These are phyloP conservation scores for Neonectria sp. DNA, from an alignment of 2,329 filamentous ascomycete genomes.

Conservation along the genomic window DNA sequence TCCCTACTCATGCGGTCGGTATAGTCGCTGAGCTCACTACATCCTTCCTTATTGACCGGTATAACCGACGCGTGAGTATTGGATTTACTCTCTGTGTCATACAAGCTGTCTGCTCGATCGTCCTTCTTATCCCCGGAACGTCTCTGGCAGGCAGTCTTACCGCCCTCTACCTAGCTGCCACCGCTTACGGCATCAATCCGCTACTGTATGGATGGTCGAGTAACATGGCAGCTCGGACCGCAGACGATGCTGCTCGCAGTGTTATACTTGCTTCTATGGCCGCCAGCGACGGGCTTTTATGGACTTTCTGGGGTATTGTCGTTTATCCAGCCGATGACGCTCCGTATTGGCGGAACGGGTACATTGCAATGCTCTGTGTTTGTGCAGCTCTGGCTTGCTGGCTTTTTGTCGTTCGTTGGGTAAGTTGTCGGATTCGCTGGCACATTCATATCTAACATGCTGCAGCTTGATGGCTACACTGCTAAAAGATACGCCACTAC, in stretches of 20 bases:
- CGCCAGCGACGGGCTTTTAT: slow-evolving; percentile 55
- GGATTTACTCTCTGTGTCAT: slow-evolving; percentile 28
- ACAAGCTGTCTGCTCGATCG: slow-evolving; percentile 36
- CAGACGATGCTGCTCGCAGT: slow-evolving; percentile 58
- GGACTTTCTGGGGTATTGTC: slow-evolving; percentile 62
- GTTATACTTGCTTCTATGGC: slow-evolving; percentile 60
- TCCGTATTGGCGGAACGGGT: slow-evolving; percentile 56
- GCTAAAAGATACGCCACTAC: background rate
- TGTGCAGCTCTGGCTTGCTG: slow-evolving; percentile 23
- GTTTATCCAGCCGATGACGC: slow-evolving; percentile 60
- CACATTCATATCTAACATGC: background rate
- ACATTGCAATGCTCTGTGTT: slow-evolving; percentile 45
- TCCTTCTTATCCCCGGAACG: slow-evolving; percentile 39
- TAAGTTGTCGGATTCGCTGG: background rate
- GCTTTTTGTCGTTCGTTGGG: slow-evolving; percentile 21
- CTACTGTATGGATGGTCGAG: slow-evolving; percentile 46
- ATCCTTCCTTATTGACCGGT: slow-evolving; percentile 41
- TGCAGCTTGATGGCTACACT: background rate
- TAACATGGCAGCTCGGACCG: slow-evolving; percentile 39
- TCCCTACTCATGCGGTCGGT: slow-evolving; percentile 44
- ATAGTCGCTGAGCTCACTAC: slow-evolving; percentile 43
- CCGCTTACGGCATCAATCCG: slow-evolving; percentile 45
- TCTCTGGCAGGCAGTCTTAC: slow-evolving; percentile 38
- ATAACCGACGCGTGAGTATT: slow-evolving; percentile 26
- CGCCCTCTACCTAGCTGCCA: slow-evolving; percentile 41